Conservation (phyloP, 2,329 filamentous ascomycete genomes). For the Cadophora malorum region DNA sequence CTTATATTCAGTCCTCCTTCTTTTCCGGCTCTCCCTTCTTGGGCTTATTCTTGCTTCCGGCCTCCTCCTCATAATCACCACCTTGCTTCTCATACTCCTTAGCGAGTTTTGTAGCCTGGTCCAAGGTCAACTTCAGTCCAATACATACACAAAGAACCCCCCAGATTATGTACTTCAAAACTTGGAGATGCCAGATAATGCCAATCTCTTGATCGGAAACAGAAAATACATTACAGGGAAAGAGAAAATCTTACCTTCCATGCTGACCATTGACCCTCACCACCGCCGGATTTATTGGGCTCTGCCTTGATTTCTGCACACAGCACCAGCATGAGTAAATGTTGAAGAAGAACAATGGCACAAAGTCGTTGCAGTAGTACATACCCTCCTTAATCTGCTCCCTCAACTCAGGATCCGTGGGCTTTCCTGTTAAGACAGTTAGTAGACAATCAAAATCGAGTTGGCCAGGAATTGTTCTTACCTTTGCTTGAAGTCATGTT, state of each 20-base stretch:
- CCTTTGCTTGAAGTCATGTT: slow-evolving; percentile 19
- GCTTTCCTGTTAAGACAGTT: slow-evolving; percentile 52
- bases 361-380: background rate
- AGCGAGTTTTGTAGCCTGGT: slow-evolving; percentile 49
- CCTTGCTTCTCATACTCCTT: slow-evolving; percentile 51
- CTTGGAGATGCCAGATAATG: too few relatives aligned
- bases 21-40: slow-evolving; percentile 51
- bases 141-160: too few relatives aligned
- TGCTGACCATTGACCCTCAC: slow-evolving; percentile 54
- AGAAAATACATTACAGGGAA: background rate
- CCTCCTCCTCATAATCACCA: slow-evolving; percentile 50
- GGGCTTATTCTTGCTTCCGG: slow-evolving; percentile 52
- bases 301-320: slow-evolving; percentile 50
- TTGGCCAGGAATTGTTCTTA: background rate
- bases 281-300: slow-evolving; percentile 52
- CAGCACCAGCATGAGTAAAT: background rate
- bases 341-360: background rate
- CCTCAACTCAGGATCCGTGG: slow-evolving; percentile 52
- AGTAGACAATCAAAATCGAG: background rate
- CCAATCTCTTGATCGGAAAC: too few relatives aligned
- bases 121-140: background rate
- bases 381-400: slow-evolving; percentile 52
- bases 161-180: too few relatives aligned
- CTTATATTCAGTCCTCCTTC: slow-evolving; percentile 30
- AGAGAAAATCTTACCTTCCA: slow-evolving; percentile 48